A percentile compares a stretch with the other conserved stretches of the same genome.
Conservation (phyloP, 2,329 filamentous ascomycete species). For the Zarea fungicola region DNA sequence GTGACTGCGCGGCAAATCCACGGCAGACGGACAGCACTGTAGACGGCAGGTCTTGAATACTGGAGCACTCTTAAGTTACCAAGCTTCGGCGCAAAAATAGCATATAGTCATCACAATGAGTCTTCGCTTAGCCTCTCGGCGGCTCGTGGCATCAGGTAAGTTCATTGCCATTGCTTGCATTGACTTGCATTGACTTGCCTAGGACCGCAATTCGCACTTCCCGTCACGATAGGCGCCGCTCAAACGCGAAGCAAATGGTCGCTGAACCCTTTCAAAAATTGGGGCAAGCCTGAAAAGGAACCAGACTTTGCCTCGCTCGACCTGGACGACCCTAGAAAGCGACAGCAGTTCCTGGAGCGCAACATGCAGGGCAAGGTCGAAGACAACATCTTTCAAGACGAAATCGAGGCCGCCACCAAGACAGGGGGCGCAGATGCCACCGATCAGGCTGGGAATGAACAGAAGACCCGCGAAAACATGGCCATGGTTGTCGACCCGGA, state of each 20-base stretch:
- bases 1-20: slow-evolving; percentile 17
- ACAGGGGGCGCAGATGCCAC: slow-evolving; percentile 36
- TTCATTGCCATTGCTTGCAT: neutral
- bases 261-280: slow-evolving; percentile 35
- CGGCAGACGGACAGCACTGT: slow-evolving; percentile 22
- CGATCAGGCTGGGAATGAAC: neutral
- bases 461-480: slow-evolving; percentile 45
- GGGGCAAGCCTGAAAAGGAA: slow-evolving; percentile 28
- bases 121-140: slow-evolving; percentile 57
- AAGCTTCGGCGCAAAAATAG: no score
- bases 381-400: slow-evolving; percentile 60
- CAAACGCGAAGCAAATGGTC: slow-evolving; percentile 40
- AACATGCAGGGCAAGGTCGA: slow-evolving; percentile 38
- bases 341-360: slow-evolving; percentile 35
- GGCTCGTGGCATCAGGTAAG: slow-evolving; percentile 57
- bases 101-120: slow-evolving; percentile 58
- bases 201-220: slow-evolving; percentile 2
- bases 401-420: slow-evolving; percentile 33
- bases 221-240: slow-evolving; percentile 3
- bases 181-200: no score
- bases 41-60: no score
- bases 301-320: slow-evolving; percentile 24
- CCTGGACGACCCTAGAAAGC: slow-evolving; percentile 38
- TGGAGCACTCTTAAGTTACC: no score
- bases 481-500: slow-evolving; percentile 67